Evolutionary conservation across 1,139 yeast genomes (phyloP).

Genomic region (Candida gigantensis): DNA sequence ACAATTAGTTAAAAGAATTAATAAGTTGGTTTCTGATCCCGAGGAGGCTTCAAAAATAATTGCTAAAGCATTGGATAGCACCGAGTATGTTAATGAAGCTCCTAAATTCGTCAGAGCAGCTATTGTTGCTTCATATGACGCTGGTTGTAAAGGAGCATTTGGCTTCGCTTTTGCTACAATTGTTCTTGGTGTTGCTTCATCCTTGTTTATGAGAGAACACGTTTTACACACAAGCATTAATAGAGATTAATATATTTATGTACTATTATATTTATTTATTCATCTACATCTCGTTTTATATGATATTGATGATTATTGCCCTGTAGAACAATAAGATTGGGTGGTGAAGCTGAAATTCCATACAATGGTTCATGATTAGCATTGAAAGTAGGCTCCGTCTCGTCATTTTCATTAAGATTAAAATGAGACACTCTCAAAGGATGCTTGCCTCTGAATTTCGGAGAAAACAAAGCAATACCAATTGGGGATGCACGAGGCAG

Average conservation of each 20-base stretch:
- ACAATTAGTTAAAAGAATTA: constrained; percentile 22
- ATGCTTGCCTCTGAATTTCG: constrained; percentile 6
- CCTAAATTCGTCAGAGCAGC: constrained; percentile 51
- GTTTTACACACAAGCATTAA: constrained; percentile 38
- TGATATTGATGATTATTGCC: constrained; percentile 46
- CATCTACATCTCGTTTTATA: constrained; percentile 20
- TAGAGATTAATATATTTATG: constrained; percentile 27
- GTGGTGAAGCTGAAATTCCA: constrained; percentile 15
- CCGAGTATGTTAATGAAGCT: constrained; percentile 53
- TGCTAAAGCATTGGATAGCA: constrained; percentile 51
- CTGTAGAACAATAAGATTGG: constrained; percentile 30
- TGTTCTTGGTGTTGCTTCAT: constrained; percentile 38
- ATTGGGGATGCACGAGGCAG: constrained; percentile 6
- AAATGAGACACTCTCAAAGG: constrained; percentile 12
- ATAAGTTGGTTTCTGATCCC: constrained; percentile 27
- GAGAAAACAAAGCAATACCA: constrained; percentile 4
- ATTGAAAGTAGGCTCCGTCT: constrained; percentile 18
- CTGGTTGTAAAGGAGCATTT: constrained; percentile 56
- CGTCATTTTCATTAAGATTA: constrained; percentile 19
- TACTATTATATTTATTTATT: constrained; percentile 4
- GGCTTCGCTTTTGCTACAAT: constrained; percentile 42
- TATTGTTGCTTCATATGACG: constrained; percentile 48
- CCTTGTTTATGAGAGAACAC: constrained; percentile 47
- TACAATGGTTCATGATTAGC: constrained; percentile 26
- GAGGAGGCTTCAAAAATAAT: constrained; percentile 46